Evolutionary conservation across 78 protist genomes (phyloP).

Genomic region (Cavenderia fasciculata): DNA sequence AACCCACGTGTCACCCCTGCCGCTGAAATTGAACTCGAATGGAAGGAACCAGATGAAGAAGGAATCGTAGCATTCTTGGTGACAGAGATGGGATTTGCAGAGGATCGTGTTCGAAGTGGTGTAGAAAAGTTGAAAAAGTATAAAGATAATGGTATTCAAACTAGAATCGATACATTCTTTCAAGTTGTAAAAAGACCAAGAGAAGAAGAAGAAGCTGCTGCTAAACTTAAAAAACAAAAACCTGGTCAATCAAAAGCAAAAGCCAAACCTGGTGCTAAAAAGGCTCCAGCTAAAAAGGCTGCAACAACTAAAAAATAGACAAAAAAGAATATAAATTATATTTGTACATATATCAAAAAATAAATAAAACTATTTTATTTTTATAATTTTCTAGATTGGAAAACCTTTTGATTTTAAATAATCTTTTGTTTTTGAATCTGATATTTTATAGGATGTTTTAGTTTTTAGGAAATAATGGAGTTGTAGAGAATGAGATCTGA

Average conservation of each 20-base stretch:
- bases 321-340: neutral
- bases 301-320: conserved; percentile 10
- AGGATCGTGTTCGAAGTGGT: conserved; percentile 54
- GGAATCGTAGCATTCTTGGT: conserved; percentile 87
- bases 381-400: no score
- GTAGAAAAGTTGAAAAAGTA: conserved; percentile 78
- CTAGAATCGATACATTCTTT: conserved; percentile 80
- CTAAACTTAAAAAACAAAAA: conserved; percentile 6
- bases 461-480: no score
- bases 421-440: no score
- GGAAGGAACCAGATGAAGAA: conserved; percentile 92
- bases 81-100: conserved; percentile 89
- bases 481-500: no score
- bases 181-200: conserved; percentile 41
- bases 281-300: conserved; percentile 20
- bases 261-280: conserved; percentile 24
- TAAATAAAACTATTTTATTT: neutral
- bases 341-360: neutral
- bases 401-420: no score
- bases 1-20: conserved; percentile 84
- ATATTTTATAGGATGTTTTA: no score
- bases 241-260: no score
- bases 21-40: conserved; percentile 36
- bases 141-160: conserved; percentile 69
- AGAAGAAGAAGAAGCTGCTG: conserved; percentile 12